Conservation (phyloP, 495 filamentous ascomycete species). For the Tuber melanosporum region DNA sequence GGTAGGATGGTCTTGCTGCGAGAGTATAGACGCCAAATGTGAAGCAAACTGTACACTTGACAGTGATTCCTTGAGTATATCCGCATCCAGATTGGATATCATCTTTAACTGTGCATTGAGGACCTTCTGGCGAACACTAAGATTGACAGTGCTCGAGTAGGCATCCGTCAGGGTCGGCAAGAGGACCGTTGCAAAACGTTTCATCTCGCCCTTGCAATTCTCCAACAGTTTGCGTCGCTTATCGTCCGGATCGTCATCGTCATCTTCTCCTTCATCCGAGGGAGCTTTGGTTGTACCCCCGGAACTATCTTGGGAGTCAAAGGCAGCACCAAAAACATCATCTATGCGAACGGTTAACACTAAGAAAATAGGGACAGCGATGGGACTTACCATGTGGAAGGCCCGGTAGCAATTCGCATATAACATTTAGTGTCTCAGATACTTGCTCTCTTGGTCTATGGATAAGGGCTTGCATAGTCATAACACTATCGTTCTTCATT, state of each 20-base stretch:
- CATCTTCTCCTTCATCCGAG: slow-evolving; percentile 38
- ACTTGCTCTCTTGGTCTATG: slow-evolving; percentile 95
- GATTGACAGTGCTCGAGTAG: slow-evolving; percentile 95
- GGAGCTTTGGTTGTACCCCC: slow-evolving; percentile 25
- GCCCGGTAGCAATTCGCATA: slow-evolving; percentile 85
- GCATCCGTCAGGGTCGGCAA: slow-evolving; percentile 95
- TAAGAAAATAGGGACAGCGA: slow-evolving; percentile 14
- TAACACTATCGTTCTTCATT: slow-evolving; percentile 85
- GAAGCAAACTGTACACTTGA: slow-evolving; percentile 95
- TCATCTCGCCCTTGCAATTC: slow-evolving; percentile 74
- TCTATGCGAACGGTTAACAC: slow-evolving; percentile 5
- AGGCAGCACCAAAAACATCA: slow-evolving; percentile 22
- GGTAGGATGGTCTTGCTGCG: slow-evolving; percentile 85
- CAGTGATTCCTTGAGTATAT: slow-evolving; percentile 77
- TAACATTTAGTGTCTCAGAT: slow-evolving; percentile 93
- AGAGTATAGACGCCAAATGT: slow-evolving; percentile 89
- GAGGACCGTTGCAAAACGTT: slow-evolving; percentile 88
- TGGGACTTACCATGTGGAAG: slow-evolving; percentile 46
- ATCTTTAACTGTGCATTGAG: slow-evolving; percentile 93
- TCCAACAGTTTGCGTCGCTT: slow-evolving; percentile 59
- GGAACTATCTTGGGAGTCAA: slow-evolving; percentile 27
- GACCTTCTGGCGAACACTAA: slow-evolving; percentile 96
- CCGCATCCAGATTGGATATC: slow-evolving; percentile 84
- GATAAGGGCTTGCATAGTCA: slow-evolving; percentile 98
- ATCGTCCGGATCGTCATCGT: slow-evolving; percentile 61